Evolutionary conservation across 2,329 filamentous ascomycete genomes (phyloP), one percentile per base, ranked within the genome.

Genomic region (Trichophyton mentagrophytes): DNA sequence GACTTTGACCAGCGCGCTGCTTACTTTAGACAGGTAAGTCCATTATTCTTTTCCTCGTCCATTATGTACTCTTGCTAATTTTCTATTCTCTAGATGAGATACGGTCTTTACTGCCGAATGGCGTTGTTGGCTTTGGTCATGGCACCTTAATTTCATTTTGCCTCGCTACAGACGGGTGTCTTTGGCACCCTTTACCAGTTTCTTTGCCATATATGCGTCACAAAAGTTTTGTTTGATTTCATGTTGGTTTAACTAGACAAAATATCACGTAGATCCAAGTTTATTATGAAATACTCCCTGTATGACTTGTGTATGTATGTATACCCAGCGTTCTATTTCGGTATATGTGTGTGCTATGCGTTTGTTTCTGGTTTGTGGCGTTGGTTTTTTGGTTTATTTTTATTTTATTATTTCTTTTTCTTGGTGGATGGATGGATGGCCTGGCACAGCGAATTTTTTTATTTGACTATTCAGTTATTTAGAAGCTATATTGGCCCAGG

Each of bases 91-190:
- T 70, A 96, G 91, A 96, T 96, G 92, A 85, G 87, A 77, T 96
- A 97, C 77, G 93, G 93, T 68, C 83, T 99, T 69, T 97, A 96
- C 81, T 95, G 89, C 76, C 88, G 93, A 73, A 99, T 99, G 93
- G 93, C 93, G 68, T 78, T 99, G 77, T 81, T 99, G 74, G 93
- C 93, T 67, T 80, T 97, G 74, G 89, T 97, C 74, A 87, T 99
- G 88, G 85, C 80, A 61, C 76, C 76, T 65, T 76, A 68, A 67
- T 44, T 30, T 47, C 42, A 61, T 63, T 65, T 60, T 55, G 11
- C 53, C 17, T 40, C 33, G 22, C 11, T 22, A 20, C 46, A 55
- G 58, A 53, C 30, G 33, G 33, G 53, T n/a, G 27, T 44, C 33
- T 42, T 38, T 13, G 27, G 20, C 9, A 42, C n/a, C 42, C 38